These are phyloP conservation scores for Claviceps sp. DNA, from an alignment of 2,329 filamentous ascomycete species.

Conservation along the genomic window DNA sequence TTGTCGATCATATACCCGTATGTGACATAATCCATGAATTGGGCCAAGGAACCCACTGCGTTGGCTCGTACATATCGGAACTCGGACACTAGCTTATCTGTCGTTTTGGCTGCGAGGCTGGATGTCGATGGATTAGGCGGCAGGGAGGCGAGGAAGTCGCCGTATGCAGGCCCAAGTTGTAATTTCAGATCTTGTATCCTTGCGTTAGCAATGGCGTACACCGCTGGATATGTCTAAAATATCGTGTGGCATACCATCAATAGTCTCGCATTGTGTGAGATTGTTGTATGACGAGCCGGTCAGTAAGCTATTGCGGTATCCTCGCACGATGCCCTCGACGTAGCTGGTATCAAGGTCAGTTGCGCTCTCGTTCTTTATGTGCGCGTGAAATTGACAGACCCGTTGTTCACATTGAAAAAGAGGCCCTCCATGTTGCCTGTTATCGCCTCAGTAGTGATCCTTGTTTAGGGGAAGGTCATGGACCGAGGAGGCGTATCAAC, in stretches of 20 bases:
- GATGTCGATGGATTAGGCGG: constrained; percentile 96
- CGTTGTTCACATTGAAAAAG: constrained; percentile 88
- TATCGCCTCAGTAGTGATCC: background rate
- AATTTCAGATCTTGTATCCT: constrained; percentile 75
- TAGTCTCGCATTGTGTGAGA: constrained; percentile 92
- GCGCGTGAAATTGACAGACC: constrained; percentile 37
- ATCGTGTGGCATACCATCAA: constrained; percentile 53
- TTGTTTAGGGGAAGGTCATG: background rate
- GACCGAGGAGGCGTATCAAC: background rate
- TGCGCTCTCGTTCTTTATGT: constrained; percentile 2
- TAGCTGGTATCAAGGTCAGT: constrained; percentile 47
- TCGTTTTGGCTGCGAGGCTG: constrained; percentile 84
- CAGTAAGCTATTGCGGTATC: constrained; percentile 88
- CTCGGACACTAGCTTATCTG: constrained; percentile 94
- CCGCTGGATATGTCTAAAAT: background rate
- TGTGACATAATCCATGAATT: constrained; percentile 96
- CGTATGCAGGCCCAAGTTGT: constrained; percentile 90
- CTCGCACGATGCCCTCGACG: constrained; percentile 92
- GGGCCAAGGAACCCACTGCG: constrained; percentile 76
- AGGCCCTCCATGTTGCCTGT: constrained; percentile 64
- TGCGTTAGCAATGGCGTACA: background rate
- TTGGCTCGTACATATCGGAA: constrained; percentile 95
- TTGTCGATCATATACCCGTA: constrained; percentile 99
- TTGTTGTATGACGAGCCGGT: constrained; percentile 88
- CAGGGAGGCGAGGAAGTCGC: constrained; percentile 87